Percentiles rank a stretch among this genome's conserved stretches.
Evolutionary conservation across 305 asterid genomes (phyloP).

Genomic region (Solanum hybrid): DNA sequence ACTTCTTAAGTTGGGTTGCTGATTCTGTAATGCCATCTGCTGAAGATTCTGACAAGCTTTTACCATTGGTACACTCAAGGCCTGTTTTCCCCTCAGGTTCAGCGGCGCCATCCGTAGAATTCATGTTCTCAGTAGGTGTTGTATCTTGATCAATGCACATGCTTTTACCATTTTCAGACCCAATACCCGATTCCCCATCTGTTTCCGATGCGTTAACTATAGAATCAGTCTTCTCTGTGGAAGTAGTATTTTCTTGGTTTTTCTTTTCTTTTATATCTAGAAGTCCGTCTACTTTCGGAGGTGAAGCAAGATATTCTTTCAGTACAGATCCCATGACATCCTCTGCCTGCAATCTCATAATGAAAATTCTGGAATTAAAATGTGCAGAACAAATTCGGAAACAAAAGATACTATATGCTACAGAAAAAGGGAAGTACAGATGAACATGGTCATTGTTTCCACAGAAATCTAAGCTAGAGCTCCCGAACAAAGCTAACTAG

Average conservation of each 20-base stretch:
- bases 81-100: slow-evolving; percentile 25
- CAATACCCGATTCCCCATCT: not conserved
- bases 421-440: not conserved
- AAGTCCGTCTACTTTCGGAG: slow-evolving; percentile 37
- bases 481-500: not conserved
- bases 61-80: slow-evolving; percentile 23
- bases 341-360: slow-evolving; percentile 60
- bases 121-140: slow-evolving; percentile 5
- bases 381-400: not conserved
- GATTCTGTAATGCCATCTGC: slow-evolving; percentile 17
- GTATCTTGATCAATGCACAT: not conserved
- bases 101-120: slow-evolving; percentile 14
- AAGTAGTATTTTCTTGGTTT: slow-evolving; percentile 20
- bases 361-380: not conserved
- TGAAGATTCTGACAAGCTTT: slow-evolving; percentile 11
- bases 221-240: slow-evolving; percentile 5
- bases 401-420: not conserved
- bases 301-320: slow-evolving; percentile 62
- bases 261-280: slow-evolving; percentile 20
- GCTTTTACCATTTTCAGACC: not conserved
- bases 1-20: slow-evolving; percentile 23
- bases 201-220: not conserved
- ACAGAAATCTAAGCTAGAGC: not conserved
- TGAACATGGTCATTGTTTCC: not conserved
- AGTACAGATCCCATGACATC: slow-evolving; percentile 74